Percentiles rank a stretch among this genome's conserved stretches.
phyloP scores from a whole-genome alignment of 208 protist species.

The Acanthamoeba castellanii region DNA sequence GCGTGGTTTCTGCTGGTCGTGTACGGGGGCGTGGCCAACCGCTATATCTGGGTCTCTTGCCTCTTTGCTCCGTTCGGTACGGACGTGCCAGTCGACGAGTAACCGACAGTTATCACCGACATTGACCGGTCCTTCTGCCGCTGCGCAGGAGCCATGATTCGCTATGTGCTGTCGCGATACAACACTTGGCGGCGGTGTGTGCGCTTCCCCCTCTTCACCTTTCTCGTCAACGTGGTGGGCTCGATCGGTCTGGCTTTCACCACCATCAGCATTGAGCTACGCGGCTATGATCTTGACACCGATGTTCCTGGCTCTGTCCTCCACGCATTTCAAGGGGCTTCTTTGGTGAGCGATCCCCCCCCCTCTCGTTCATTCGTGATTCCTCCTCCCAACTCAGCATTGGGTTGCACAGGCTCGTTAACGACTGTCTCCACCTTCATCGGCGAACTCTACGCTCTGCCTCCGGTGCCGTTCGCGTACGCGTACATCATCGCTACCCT shows the following conservation, averaged over 20 bases:
- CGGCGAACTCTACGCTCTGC: conserved; percentile 26
- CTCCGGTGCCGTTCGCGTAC: conserved; percentile 41
- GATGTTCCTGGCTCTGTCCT: not conserved
- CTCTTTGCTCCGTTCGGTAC: conserved; percentile 66
- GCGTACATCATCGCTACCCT: not conserved
- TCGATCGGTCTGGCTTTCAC: not conserved
- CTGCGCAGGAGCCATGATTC: conserved; percentile 9
- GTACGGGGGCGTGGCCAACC: not conserved
- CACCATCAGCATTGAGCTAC: not conserved
- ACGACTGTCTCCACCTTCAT: conserved; percentile 57
- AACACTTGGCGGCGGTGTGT: conserved; percentile 47
- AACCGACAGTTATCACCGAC: no score
- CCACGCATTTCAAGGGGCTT: conserved; percentile 22
- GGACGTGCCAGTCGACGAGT: not conserved
- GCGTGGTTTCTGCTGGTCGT: not conserved
- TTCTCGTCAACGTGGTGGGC: conserved; percentile 47
- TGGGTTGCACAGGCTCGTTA: no score
- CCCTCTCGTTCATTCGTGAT: no score
- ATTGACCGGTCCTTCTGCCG: no score
- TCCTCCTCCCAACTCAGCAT: no score
- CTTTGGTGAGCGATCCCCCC: no score
- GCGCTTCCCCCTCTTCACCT: conserved; percentile 58
- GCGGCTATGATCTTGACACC: not conserved
- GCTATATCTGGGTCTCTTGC: conserved; percentile 49
- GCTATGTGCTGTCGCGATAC: conserved; percentile 56